Percentiles rank a stretch among this genome's conserved stretches.
These are phyloP conservation scores for Lichtheimia ramosa DNA, from an alignment of 371 early-diverging fungal species.

Conservation along the genomic window DNA sequence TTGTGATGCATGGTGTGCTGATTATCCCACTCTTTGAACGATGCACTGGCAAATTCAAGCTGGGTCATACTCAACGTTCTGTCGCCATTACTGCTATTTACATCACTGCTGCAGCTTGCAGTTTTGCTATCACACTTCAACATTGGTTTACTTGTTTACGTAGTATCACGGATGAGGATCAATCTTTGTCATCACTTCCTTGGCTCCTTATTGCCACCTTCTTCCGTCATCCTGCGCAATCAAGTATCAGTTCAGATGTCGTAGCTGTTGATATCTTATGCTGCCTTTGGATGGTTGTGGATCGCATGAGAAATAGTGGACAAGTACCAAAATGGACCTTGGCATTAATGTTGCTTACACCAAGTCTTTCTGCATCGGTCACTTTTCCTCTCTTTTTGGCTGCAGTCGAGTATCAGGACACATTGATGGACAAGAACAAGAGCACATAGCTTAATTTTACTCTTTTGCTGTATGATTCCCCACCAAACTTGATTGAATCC, in stretches of 20 bases:
- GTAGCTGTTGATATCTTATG: conserved; percentile 28
- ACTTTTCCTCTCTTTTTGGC: conserved; percentile 51
- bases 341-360: conserved; percentile 24
- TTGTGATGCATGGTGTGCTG: conserved; percentile 35
- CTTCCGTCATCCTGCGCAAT: conserved; percentile 40
- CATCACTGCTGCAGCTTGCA: conserved; percentile 29
- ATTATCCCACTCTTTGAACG: conserved; percentile 23
- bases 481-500: too few species aligned
- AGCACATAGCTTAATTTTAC: too few species aligned
- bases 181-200: too few species aligned
- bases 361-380: conserved; percentile 46
- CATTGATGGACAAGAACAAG: not conserved
- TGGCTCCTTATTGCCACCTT: conserved; percentile 15
- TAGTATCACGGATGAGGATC: not conserved
- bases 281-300: conserved; percentile 29
- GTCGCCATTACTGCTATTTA: conserved; percentile 19
- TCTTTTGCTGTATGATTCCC: too few species aligned
- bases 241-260: conserved; percentile 41
- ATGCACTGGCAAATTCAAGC: not conserved
- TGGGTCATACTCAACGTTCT: not conserved
- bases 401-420: conserved; percentile 26
- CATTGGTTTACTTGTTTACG: conserved; percentile 21
- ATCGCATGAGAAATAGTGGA: conserved; percentile 5
- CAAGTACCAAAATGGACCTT: conserved; percentile 5
- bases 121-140: conserved; percentile 24